Evolutionary conservation across 192 early-diverging fungal species (phyloP), one percentile per base, ranked within the genome.

Genomic region (Endogone sp.): DNA sequence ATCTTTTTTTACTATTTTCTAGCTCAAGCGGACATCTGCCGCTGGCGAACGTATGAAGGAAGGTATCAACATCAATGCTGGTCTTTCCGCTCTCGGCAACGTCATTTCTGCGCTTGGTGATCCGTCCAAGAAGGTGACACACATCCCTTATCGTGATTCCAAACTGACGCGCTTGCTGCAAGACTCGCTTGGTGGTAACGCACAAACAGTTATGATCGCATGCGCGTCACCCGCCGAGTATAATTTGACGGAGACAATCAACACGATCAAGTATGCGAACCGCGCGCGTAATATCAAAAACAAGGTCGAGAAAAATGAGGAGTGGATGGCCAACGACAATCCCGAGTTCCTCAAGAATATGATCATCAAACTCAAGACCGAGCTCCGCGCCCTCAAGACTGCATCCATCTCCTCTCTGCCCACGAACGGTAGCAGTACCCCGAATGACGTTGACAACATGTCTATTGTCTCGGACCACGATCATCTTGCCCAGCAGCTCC

Each of bases 31-130:
- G 32, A 99, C 97, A 11, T 86, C 92, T 25, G 94, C 95, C 1
- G 91, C 89, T 61, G 96, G 97, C 28, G 96, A 97, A 59, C 84
- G 96, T 59, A 91, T 91, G 67, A 92, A 93, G 72, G 97, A 99
- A 73, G 97, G 97, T 65, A 98, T 98, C 62, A 91, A 91, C 26
- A 99, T 98, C 77, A 99, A 98, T 76, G 91, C 93, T 31, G 98
- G 97, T 3, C 82, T 98, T 11, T 78, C 97, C 62, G 95, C 96
- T 4, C 87, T 99, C 28, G 98, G 97, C 66, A 99, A 98, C 75
- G 96, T 98, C 26, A 99, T 99, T 61, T 94, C 92, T n/a, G 96
- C 96, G 0, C 81, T 99, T 16, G 95, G 94, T 25, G 96, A 96
- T 71, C 78, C 85, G 11, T 44, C 76, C 4, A 84, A 83, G 62